These are phyloP conservation scores for Saturnispora serradocipensis DNA, from an alignment of 805 yeast species.

Conservation along the genomic window DNA sequence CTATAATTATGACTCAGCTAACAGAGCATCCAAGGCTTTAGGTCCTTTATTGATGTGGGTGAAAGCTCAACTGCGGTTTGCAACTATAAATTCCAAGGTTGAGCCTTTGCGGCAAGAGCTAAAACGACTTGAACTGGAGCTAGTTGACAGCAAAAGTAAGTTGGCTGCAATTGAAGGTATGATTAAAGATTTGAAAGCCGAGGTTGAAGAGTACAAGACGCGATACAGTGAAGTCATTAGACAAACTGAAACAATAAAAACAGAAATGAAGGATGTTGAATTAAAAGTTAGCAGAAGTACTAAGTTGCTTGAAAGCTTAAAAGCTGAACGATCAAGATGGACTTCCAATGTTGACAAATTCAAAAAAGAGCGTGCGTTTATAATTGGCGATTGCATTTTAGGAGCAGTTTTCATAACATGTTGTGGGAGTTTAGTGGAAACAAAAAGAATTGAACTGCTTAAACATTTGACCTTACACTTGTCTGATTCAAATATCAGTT, in stretches of 20 bases:
- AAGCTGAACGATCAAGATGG: conserved; percentile 72
- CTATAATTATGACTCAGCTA: conserved; percentile 63
- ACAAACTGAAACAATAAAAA: conserved; percentile 66
- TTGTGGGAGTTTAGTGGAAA: conserved; percentile 38
- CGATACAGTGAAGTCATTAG: conserved; percentile 68
- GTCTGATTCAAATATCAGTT: conserved; percentile 28
- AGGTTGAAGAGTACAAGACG: conserved; percentile 58
- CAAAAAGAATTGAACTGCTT: conserved; percentile 26
- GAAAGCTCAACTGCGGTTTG: conserved; percentile 74
- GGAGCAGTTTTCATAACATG: conserved; percentile 55
- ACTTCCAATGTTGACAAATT: conserved; percentile 44
- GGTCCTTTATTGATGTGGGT: conserved; percentile 91
- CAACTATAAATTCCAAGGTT: conserved; percentile 57
- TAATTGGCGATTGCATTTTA: conserved; percentile 60
- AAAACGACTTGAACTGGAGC: conserved; percentile 44
- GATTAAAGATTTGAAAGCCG: conserved; percentile 63
- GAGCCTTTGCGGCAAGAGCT: conserved; percentile 72
- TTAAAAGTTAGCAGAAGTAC: conserved; percentile 53
- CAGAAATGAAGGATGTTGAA: conserved; percentile 58
- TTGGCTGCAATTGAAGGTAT: conserved; percentile 70
- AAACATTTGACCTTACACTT: conserved; percentile 26
- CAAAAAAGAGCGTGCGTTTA: conserved; percentile 31
- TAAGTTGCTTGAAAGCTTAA: conserved; percentile 50
- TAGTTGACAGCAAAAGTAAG: conserved; percentile 56
- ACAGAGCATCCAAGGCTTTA: conserved; percentile 90